Percentiles rank a stretch among this genome's conserved stretches.
These are phyloP conservation scores for Penicillium sumatraense DNA, from an alignment of 2,329 filamentous ascomycete genomes.

Conservation along the genomic window DNA sequence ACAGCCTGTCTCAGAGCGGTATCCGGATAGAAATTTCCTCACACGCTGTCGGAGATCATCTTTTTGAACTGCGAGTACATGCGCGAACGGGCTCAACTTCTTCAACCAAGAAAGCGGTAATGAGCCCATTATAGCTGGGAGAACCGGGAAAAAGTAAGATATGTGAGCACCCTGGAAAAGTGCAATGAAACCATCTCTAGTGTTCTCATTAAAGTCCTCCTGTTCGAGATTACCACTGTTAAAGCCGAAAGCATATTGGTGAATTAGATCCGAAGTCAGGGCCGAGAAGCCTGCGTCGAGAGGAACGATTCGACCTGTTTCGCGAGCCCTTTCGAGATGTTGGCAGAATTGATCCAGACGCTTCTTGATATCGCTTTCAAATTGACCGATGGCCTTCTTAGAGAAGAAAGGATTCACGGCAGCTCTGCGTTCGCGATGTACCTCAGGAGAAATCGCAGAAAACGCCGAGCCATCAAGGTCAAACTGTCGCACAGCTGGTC, in stretches of 20 bases:
- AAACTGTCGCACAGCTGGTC: background rate
- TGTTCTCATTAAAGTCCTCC: conserved; percentile 27
- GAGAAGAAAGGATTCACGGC: background rate
- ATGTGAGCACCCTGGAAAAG: conserved; percentile 21
- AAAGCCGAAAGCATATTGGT: conserved; percentile 41
- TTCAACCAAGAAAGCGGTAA: conserved; percentile 11
- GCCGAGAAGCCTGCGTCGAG: conserved; percentile 27
- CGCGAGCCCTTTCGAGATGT: background rate
- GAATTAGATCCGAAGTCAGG: conserved; percentile 42
- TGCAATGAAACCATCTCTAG: conserved; percentile 25
- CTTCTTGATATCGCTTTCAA: background rate
- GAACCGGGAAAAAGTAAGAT: conserved; percentile 6
- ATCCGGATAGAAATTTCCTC: conserved; percentile 7
- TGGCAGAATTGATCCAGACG: background rate
- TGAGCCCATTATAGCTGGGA: background rate
- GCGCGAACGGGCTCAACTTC: conserved; percentile 13
- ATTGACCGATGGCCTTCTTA: background rate
- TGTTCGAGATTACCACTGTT: conserved; percentile 38
- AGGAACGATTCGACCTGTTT: background rate
- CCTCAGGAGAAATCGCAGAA: background rate
- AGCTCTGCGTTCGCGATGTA: background rate
- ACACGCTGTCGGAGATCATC: conserved; percentile 13
- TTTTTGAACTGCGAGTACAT: conserved; percentile 21
- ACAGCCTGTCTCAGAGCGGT: conserved; percentile 1
- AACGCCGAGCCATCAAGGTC: background rate